phyloP scores from a whole-genome alignment of 768 basidiomycete species.

The Psilocybe tampanensis region DNA sequence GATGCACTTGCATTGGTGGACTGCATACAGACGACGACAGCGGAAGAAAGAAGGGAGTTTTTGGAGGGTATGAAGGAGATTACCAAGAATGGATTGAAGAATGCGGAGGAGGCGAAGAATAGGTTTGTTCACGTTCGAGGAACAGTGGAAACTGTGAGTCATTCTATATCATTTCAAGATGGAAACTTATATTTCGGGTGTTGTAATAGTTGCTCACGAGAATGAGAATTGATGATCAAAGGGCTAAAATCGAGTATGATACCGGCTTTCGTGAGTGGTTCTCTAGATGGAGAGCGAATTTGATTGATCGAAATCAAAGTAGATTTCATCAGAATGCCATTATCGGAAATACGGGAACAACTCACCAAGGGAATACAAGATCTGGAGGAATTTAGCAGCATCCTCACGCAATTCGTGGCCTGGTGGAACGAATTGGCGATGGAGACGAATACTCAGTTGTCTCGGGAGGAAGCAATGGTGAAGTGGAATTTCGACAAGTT shows the following conservation, averaged over 20 bases:
- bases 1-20: conserved; percentile 16
- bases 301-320: neutral
- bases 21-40: conserved; percentile 1
- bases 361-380: conserved; percentile 15
- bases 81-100: conserved; percentile 1
- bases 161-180: neutral
- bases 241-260: conserved; percentile 2
- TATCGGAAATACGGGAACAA: conserved; percentile 7
- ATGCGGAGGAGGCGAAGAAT: conserved; percentile 11
- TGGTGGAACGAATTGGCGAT: conserved; percentile 23
- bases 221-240: conserved; percentile 6
- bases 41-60: conserved; percentile 6
- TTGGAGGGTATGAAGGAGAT: conserved; percentile 8
- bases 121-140: conserved; percentile 14
- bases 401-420: conserved; percentile 14
- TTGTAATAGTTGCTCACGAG: conserved; percentile 1
- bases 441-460: conserved; percentile 16
- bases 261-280: conserved; percentile 2
- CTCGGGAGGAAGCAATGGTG: neutral
- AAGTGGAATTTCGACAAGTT: neutral
- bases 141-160: conserved; percentile 9
- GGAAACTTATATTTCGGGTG: neutral
- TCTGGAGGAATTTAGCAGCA: conserved; percentile 17
- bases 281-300: too few species aligned
- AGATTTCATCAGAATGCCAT: neutral